Percentiles rank a stretch among this genome's conserved stretches.
These are phyloP conservation scores for Alternaria sp. DNA, from an alignment of 2,329 filamentous ascomycete species.

Conservation along the genomic window DNA sequence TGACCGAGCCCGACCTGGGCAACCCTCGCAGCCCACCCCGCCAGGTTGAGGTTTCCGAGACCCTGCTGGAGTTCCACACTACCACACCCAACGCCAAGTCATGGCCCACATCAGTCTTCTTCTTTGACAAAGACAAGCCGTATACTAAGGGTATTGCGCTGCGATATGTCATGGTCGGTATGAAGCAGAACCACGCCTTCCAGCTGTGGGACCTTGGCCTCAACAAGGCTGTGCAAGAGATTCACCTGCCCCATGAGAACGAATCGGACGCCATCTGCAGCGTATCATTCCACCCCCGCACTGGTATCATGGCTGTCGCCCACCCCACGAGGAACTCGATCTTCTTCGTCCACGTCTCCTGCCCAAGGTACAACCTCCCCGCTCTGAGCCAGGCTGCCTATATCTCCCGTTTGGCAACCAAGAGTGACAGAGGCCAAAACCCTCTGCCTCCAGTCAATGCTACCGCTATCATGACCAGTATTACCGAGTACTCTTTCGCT, in stretches of 20 bases:
- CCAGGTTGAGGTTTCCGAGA: slow-evolving; percentile 80
- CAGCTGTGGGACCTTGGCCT: slow-evolving; percentile 98
- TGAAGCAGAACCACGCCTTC: slow-evolving; percentile 98
- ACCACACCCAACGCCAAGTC: slow-evolving; percentile 90
- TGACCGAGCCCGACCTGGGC: slow-evolving; percentile 64
- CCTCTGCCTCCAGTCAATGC: slow-evolving; percentile 82
- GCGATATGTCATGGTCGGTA: slow-evolving; percentile 94
- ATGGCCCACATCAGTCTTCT: slow-evolving; percentile 93
- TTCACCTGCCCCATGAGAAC: slow-evolving; percentile 94
- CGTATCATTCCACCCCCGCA: slow-evolving; percentile 89
- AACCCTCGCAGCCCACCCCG: slow-evolving; percentile 54
- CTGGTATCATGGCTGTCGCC: slow-evolving; percentile 92
- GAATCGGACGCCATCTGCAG: slow-evolving; percentile 98
- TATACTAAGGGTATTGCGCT: slow-evolving; percentile 90
- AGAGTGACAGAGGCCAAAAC: slow-evolving; percentile 60
- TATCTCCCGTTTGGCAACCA: slow-evolving; percentile 75
- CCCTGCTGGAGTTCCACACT: slow-evolving; percentile 85
- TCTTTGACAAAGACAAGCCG: slow-evolving; percentile 94
- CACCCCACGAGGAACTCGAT: slow-evolving; percentile 97
- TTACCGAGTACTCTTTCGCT: slow-evolving; percentile 92
- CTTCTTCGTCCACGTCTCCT: slow-evolving; percentile 95
- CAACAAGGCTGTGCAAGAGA: slow-evolving; percentile 93
- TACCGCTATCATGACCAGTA: slow-evolving; percentile 95
- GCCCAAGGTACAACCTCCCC: slow-evolving; percentile 85
- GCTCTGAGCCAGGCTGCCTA: slow-evolving; percentile 87